Conservation (phyloP, 805 yeast genomes). For the Monosporozyma siamensis region DNA sequence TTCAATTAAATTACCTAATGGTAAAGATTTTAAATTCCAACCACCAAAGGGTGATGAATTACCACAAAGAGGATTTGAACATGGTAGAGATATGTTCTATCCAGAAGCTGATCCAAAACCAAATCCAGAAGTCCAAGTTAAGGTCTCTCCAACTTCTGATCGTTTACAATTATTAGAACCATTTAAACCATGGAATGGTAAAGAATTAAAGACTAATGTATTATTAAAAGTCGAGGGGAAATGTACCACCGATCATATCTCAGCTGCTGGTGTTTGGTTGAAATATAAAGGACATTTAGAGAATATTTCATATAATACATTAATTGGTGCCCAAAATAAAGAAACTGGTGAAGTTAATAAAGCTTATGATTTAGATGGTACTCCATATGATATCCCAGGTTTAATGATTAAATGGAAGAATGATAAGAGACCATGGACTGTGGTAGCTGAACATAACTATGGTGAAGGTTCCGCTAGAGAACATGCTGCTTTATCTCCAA, state of each 20-base stretch:
- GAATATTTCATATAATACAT: constrained; percentile 88
- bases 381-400: constrained; percentile 78
- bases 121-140: constrained; percentile 46
- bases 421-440: constrained; percentile 80
- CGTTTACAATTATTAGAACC: constrained; percentile 89
- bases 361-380: constrained; percentile 80
- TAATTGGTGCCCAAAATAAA: constrained; percentile 93
- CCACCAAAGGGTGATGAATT: constrained; percentile 81
- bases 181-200: constrained; percentile 75
- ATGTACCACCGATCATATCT: constrained; percentile 96
- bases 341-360: constrained; percentile 94
- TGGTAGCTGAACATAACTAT: constrained; percentile 94
- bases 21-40: constrained; percentile 64
- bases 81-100: constrained; percentile 66
- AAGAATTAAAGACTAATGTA: constrained; percentile 69
- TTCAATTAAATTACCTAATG: constrained; percentile 59
- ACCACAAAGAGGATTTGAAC: constrained; percentile 67
- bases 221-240: constrained; percentile 91
- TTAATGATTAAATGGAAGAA: constrained; percentile 92
- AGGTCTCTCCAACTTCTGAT: constrained; percentile 81
- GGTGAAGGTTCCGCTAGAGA: constrained; percentile 99
- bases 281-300: constrained; percentile 97
- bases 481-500: constrained; percentile 94
- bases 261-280: constrained; percentile 98
- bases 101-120: constrained; percentile 65